Conservation (phyloP, 2,329 filamentous ascomycete species). For the Sporothrix protearum region DNA sequence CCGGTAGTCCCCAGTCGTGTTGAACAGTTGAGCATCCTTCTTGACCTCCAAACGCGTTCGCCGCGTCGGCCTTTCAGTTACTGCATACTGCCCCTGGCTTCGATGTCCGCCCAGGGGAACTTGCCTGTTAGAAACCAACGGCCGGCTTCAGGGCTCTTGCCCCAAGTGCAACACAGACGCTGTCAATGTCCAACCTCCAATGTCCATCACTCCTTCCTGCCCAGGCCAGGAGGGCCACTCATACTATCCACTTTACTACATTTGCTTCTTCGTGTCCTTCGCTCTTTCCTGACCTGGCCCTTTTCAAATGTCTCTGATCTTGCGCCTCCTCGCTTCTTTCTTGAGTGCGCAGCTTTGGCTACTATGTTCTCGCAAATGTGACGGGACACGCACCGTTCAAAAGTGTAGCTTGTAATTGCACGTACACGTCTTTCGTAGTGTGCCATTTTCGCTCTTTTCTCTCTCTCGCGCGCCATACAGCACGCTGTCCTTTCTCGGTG, state of each 20-base stretch:
- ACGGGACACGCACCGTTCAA: background rate
- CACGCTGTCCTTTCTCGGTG: background rate
- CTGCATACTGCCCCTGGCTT: background rate
- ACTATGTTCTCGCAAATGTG: background rate
- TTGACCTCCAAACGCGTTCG: background rate
- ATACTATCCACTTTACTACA: background rate
- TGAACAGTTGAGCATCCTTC: background rate
- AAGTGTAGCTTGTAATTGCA: background rate
- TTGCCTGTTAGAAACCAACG: constrained; percentile 4
- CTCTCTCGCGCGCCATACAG: background rate
- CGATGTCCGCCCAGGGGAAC: background rate
- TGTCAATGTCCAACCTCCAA: background rate
- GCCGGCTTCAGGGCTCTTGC: constrained; percentile 1
- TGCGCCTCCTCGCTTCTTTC: constrained; percentile 1
- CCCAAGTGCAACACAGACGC: background rate
- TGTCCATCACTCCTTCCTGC: constrained; percentile 3
- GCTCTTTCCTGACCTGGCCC: background rate
- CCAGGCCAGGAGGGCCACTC: background rate
- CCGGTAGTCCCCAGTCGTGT: background rate
- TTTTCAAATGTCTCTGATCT: background rate
- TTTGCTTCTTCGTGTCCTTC: background rate
- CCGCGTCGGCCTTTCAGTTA: background rate
- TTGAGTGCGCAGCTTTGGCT: background rate
- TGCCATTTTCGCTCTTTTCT: background rate
- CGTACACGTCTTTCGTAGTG: constrained; percentile 6